Evolutionary conservation across 306 rosid species (phyloP).

Genomic region (Dalbergia cultrata): DNA sequence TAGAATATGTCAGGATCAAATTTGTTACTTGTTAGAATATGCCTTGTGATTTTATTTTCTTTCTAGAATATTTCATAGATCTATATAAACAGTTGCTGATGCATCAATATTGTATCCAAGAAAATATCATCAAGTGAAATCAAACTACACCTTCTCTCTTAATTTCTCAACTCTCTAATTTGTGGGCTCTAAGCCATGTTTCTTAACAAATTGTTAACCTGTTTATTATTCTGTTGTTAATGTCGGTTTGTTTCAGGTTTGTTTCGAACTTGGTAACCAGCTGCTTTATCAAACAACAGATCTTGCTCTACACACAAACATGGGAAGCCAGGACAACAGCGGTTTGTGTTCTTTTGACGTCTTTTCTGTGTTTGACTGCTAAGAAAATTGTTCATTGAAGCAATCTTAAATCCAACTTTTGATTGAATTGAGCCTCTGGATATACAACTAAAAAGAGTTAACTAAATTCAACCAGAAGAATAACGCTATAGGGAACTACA

Average conservation of each 20-base stretch:
- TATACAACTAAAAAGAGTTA: not conserved
- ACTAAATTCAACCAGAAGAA: not conserved
- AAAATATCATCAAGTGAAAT: too few species aligned
- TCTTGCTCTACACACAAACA: constrained; percentile 40
- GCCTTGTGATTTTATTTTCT: too few species aligned
- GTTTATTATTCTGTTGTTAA: too few species aligned
- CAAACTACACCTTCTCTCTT: too few species aligned
- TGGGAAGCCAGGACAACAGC: constrained; percentile 65
- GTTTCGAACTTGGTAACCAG: constrained; percentile 20
- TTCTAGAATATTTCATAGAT: too few species aligned
- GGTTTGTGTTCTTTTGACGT: constrained; percentile 54
- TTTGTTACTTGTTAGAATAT: too few species aligned
- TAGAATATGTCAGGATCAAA: too few species aligned
- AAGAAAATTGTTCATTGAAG: constrained; percentile 29
- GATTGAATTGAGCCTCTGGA: constrained; percentile 13
- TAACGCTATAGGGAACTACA: not conserved
- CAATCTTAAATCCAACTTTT: not conserved
- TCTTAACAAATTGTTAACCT: too few species aligned
- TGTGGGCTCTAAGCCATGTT: too few species aligned
- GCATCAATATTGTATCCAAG: too few species aligned
- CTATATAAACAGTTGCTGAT: too few species aligned
- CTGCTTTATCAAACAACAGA: not conserved
- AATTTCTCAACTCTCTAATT: too few species aligned
- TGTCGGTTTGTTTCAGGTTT: constrained; percentile 38
- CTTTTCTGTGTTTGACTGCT: constrained; percentile 27